Evolutionary conservation across 306 rosid species (phyloP).

Genomic region (Ochetophila trinervis): DNA sequence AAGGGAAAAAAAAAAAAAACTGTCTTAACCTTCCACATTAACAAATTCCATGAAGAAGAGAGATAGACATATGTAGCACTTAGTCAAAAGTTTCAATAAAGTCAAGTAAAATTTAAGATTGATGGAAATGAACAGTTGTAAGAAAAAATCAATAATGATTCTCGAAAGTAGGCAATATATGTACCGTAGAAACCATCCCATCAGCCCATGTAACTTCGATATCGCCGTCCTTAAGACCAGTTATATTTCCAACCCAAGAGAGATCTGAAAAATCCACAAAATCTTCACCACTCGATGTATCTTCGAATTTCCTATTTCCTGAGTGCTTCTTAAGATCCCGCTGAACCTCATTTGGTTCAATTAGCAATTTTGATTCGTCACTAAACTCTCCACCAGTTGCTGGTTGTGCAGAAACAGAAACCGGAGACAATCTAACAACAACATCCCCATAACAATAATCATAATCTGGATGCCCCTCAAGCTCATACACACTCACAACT

Average conservation of each 20-base stretch:
- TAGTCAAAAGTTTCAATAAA: conserved; percentile 10
- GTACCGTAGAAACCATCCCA: conserved; percentile 96
- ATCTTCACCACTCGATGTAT: conserved; percentile 38
- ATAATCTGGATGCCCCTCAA: conserved; percentile 95
- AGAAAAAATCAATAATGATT: conserved; percentile 10
- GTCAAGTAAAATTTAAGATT: conserved; percentile 13
- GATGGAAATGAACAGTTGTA: background rate
- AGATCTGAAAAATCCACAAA: conserved; percentile 63
- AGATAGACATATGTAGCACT: conserved; percentile 11
- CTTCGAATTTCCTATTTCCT: conserved; percentile 39
- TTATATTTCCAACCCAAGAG: conserved; percentile 97
- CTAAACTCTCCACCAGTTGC: conserved; percentile 35
- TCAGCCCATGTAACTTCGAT: conserved; percentile 99
- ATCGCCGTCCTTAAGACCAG: conserved; percentile 89
- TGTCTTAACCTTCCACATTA: conserved; percentile 7
- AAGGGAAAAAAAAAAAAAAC: too few relatives aligned
- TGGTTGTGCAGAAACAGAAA: conserved; percentile 47
- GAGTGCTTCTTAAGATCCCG: conserved; percentile 24
- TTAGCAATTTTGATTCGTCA: conserved; percentile 49
- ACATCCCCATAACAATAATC: conserved; percentile 97
- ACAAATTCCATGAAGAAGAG: conserved; percentile 1
- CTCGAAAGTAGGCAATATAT: conserved; percentile 27
- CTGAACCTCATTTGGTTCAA: conserved; percentile 35
- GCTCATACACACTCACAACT: conserved; percentile 91
- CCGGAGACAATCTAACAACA: conserved; percentile 86